A percentile compares a stretch with the other conserved stretches of the same genome.
phyloP scores from a whole-genome alignment of 169 alveolate species.

The Cryptosporidium bovis region DNA sequence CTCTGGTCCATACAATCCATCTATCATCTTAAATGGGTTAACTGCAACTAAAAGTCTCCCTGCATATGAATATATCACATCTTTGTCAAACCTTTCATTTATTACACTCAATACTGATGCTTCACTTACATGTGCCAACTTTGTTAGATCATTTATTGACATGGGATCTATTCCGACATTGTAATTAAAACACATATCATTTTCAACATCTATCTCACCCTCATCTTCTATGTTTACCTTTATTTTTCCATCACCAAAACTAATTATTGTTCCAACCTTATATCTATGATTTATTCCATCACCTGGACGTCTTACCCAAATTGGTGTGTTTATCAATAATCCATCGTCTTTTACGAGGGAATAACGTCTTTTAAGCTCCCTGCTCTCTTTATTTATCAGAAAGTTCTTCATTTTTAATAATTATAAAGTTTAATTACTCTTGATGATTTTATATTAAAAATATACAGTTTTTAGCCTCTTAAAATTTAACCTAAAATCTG shows the following conservation, averaged over 20 bases:
- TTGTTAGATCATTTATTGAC: slow-evolving; percentile 84
- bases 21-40: slow-evolving; percentile 85
- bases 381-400: background rate
- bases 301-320: slow-evolving; percentile 69
- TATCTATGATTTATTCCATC: slow-evolving; percentile 43
- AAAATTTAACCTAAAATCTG: too few species aligned
- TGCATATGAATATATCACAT: slow-evolving; percentile 82
- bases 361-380: slow-evolving; percentile 46
- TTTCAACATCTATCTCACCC: slow-evolving; percentile 58
- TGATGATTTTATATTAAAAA: too few species aligned
- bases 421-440: too few species aligned
- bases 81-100: slow-evolving; percentile 86
- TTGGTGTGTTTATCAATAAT: slow-evolving; percentile 35
- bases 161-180: slow-evolving; percentile 70
- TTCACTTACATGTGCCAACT: slow-evolving; percentile 89
- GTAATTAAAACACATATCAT: slow-evolving; percentile 54
- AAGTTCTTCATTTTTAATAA: background rate
- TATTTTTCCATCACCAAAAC: slow-evolving; percentile 37
- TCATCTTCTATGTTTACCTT: slow-evolving; percentile 53
- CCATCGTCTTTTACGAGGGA: slow-evolving; percentile 46
- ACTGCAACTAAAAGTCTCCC: slow-evolving; percentile 86
- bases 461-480: too few species aligned
- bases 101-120: slow-evolving; percentile 93
- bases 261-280: slow-evolving; percentile 15
- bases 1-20: slow-evolving; percentile 80